Base-by-base conservation (phyloP, 2,329 filamentous ascomycete genomes). In the Stylonectria norvegica region DNA sequence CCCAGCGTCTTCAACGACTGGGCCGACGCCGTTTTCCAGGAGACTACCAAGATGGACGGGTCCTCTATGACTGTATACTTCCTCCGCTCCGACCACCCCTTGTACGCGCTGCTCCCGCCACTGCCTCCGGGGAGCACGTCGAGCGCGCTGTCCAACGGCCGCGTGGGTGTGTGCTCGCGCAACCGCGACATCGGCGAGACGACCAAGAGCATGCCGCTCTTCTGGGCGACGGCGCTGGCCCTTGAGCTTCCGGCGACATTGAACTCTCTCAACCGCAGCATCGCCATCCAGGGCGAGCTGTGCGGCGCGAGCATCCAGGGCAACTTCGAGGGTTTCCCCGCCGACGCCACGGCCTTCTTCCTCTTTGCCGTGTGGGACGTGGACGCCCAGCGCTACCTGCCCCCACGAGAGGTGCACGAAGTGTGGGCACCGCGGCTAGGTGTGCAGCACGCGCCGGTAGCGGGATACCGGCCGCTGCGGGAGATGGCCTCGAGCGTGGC, bases 21-120 rank as follows among this genome's bases (percentile, higher is more conserved):
- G 18, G 38, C 43, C 2, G 36, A 53, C 15, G 45, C 38, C 30
- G 34, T 56, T 5, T 68, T 62, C 43, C 63, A 69, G 34, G 62
- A 66, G 38, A 59, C 60, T 2, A 50, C 58, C 44, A 69, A 69
- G 53, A 59, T 69, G 55, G 66, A 69, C 40, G 66, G 66, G 14
- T 48, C 55, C 1, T 61, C 59, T 10, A 67, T 67, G 59, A 63
- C 62, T 1, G 49, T 61, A 16, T 69, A 68, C 50, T 68, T 63
- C 34, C 35, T 69, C 39, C 35, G 44, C 20, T 38, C 45, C 14
- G 31, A 51, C 16, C 59, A 50, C 16, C 45, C 39, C 3, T 37
- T 50, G 34, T 51, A 38, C 27, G 11, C 16, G 5, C 23, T 31
- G 8, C 49, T 64, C 5, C 49, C 53, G 6, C 28, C 37, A 38